These are phyloP conservation scores for Neofusicoccum umdonicola DNA, from an alignment of 2,329 filamentous ascomycete genomes.

Conservation along the genomic window DNA sequence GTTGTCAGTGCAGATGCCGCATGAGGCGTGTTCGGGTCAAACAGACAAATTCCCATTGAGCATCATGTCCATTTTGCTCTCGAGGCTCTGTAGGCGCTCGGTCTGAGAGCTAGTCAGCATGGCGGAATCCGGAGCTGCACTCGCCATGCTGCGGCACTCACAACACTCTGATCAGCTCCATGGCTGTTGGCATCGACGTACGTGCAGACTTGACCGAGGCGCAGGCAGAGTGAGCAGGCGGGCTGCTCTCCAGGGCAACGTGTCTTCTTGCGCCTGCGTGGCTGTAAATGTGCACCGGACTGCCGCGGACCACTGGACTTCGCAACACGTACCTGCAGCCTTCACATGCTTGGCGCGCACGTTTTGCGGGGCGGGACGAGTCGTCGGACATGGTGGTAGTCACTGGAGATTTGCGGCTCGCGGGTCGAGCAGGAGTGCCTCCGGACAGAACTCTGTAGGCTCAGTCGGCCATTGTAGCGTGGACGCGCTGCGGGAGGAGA, in stretches of 20 bases:
- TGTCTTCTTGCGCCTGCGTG: constrained; percentile 49
- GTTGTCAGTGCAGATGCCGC: not conserved
- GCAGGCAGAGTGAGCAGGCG: constrained; percentile 49
- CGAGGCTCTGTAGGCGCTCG: constrained; percentile 2
- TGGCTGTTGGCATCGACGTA: not conserved
- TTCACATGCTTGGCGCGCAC: not conserved
- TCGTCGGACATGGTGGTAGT: not conserved
- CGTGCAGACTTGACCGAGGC: constrained; percentile 46
- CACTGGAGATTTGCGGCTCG: no score
- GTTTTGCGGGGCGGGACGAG: not conserved
- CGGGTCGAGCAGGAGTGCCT: no score
- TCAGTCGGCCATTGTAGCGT: no score
- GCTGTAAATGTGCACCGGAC: not conserved
- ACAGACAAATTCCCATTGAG: not conserved
- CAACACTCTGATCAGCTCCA: not conserved
- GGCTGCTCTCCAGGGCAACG: constrained; percentile 53
- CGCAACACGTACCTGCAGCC: not conserved
- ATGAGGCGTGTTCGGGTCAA: no score
- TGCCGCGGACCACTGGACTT: not conserved
- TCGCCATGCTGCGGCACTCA: not conserved
- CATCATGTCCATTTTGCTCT: constrained; percentile 11
- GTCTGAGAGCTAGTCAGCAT: not conserved
- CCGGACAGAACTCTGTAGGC: no score
- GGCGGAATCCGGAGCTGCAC: not conserved
- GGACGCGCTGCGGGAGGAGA: no score